A percentile compares a stretch with the other conserved stretches of the same genome.
phyloP scores from a whole-genome alignment of 1,284 basidiomycete species.

The Bondarzewia mesenterica region DNA sequence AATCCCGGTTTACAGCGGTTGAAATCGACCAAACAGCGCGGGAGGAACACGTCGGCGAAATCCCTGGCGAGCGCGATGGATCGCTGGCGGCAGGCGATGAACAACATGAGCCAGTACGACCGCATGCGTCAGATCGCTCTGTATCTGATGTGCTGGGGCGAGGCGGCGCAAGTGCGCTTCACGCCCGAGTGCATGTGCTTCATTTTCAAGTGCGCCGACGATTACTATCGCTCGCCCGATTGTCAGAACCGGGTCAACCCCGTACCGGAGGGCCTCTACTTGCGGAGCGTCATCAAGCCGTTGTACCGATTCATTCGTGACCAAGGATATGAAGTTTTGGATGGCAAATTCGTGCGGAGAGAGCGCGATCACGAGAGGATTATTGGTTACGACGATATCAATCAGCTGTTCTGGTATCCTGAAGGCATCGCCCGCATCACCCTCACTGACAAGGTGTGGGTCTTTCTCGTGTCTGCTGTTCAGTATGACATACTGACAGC shows the following conservation, averaged over 20 bases:
- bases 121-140: slow-evolving; percentile 94
- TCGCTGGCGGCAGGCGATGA: slow-evolving; percentile 97
- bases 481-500: no score
- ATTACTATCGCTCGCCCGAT: slow-evolving; percentile 99
- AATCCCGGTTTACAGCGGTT: slow-evolving; percentile 87
- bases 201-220: slow-evolving; percentile 99
- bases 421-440: slow-evolving; percentile 94
- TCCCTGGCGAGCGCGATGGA: slow-evolving; percentile 83
- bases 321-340: slow-evolving; percentile 95
- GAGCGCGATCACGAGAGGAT: slow-evolving; percentile 93
- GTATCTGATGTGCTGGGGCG: slow-evolving; percentile 96
- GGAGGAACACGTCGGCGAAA: slow-evolving; percentile 57
- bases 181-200: slow-evolving; percentile 96
- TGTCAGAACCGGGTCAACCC: slow-evolving; percentile 93
- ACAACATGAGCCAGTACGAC: slow-evolving; percentile 98
- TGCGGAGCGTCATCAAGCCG: slow-evolving; percentile 88
- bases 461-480: slow-evolving; percentile 1
- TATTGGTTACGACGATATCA: slow-evolving; percentile 99
- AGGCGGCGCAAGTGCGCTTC: slow-evolving; percentile 98
- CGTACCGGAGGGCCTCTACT: slow-evolving; percentile 92
- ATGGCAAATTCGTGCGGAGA: slow-evolving; percentile 90
- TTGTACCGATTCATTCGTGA: slow-evolving; percentile 97
- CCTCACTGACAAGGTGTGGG: slow-evolving; percentile 74
- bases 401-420: slow-evolving; percentile 99
- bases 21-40: slow-evolving; percentile 52